Evolutionary conservation across 2,329 filamentous ascomycete species (phyloP), one percentile per base, ranked within the genome.

Genomic region (Colletotrichum sp.): DNA sequence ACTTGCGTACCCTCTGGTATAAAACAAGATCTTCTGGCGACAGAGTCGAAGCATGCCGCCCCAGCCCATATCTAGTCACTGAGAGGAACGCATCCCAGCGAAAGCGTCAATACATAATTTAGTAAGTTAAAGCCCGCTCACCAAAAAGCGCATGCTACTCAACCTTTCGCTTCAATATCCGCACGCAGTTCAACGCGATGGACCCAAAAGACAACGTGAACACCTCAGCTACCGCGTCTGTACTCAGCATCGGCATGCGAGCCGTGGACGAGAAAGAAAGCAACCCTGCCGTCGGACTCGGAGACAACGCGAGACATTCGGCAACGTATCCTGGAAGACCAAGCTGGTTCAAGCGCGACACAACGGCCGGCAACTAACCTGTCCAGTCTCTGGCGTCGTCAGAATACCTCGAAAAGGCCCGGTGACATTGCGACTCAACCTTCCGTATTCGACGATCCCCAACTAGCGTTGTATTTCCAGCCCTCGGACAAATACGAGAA

Each of bases 381-480:
- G 19, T 27, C 36, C 44, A 57, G 65, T 57, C 28, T 68, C 72
- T 77, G 59, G 77, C 78, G 16, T 65, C 79, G 13, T 79, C 79
- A 36, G 64, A 77, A 78, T 34, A 55, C 39, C 22, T 57, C 72
- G 3, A 63, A 60, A 13, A 74, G 77, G 57, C 65, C 78, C 8
- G 68, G 79, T n/a, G 78, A 78, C 39, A 79, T 83, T 44, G 84
- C 85, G n/a, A 84, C 81, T 1, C 80, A 87, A 78, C 85, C 84
- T 11, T 88, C 86, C 5, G 86, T 88, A 15, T 88, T 83, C 63
- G 86, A 88, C 60, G 84, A 88, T 69, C 83, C 84, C 0, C 83
- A 86, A 13, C 79, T 84, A 4, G 84, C 82, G 11, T 82, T 83
- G 32, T 86, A 87, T 75, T 81, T 78, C 60, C 74, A 79, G 59